Evolutionary conservation across 768 basidiomycete genomes (phyloP).

Genomic region (Phylloporus arenicola): DNA sequence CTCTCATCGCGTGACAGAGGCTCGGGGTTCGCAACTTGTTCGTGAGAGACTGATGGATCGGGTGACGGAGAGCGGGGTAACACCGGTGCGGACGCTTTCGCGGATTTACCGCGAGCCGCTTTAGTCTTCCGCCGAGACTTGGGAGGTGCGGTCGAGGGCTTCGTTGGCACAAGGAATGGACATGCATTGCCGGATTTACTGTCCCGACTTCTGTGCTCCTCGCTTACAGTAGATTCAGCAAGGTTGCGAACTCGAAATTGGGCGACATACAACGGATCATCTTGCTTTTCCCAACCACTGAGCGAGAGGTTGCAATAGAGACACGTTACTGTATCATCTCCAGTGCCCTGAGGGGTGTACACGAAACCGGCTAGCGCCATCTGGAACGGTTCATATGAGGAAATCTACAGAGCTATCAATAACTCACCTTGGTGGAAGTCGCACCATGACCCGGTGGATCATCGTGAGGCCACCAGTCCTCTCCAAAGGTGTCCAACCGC

Average conservation of each 20-base stretch:
- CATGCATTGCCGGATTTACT: constrained; percentile 41
- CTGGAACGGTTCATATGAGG: constrained; percentile 29
- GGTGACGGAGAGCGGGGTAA: constrained; percentile 14
- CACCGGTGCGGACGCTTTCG: constrained; percentile 12
- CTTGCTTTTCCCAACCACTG: constrained; percentile 81
- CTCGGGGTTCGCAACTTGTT: constrained; percentile 12
- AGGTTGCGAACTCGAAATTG: neutral
- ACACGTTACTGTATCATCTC: constrained; percentile 80
- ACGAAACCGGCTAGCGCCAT: constrained; percentile 90
- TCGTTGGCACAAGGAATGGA: constrained; percentile 37
- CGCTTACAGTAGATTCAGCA: constrained; percentile 34
- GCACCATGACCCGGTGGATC: constrained; percentile 54
- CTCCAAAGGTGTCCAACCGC: constrained; percentile 60
- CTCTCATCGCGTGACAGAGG: constrained; percentile 45
- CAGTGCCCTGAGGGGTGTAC: constrained; percentile 59
- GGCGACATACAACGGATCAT: constrained; percentile 76
- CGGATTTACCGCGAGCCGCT: constrained; percentile 18
- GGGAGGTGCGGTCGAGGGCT: constrained; percentile 27
- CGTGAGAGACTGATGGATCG: neutral
- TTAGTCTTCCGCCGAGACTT: constrained; percentile 23
- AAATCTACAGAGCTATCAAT: neutral
- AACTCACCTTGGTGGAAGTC: constrained; percentile 60
- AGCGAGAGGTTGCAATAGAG: constrained; percentile 77
- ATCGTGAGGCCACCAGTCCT: constrained; percentile 80
- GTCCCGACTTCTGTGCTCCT: constrained; percentile 69